Evolutionary conservation across 805 yeast species (phyloP), one percentile per base, ranked within the genome.

Genomic region (Myxozyma lipomycoides): DNA sequence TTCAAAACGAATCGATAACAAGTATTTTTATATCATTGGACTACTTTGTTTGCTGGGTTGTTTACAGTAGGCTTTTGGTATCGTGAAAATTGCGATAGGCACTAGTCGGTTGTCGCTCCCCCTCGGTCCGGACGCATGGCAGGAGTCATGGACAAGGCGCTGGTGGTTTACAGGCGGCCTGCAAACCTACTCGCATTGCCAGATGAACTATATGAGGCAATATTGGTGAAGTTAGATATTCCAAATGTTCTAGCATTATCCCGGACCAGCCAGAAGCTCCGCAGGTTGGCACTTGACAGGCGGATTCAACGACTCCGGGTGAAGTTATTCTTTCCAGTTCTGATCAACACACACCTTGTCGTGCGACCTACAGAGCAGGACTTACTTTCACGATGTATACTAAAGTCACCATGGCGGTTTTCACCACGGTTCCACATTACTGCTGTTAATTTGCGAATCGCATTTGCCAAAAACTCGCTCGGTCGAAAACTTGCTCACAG

Each of bases 211-310:
- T 55, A 60, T 58, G 22, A 56, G 24, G 26, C 43, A 23, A 49
- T 63, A 10, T 45, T 64, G 30, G 48, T 49, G 23, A 48, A 47
- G 26, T 52, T 63, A 45, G 67, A 64, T 45, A 49, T 63, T n/a
- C 64, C 64, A 9, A 66, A 64, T 37, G 46, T 63, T 23, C 34
- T 52, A 24, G 48, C 50, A 12, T 49, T 63, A 26, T 49, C 64
- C 17, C 49, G 56, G 25, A 58, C 58, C 28, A 37, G 49, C 48
- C 56, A 46, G 17, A 41, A 39, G 37, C 55, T 61, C 35, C 52
- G 64, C 3, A 9, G 30, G 10, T 46, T 59, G 38, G 62, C 66
- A 7, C 52, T 45, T 3, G 64, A 61, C 48, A 48, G 51, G 22
- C 56, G 49, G 17, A 49, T 63, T n/a, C 56, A 58, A 40, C 46